phyloP scores from a whole-genome alignment of 441 rosid species.

The Jatropha podagrica region DNA sequence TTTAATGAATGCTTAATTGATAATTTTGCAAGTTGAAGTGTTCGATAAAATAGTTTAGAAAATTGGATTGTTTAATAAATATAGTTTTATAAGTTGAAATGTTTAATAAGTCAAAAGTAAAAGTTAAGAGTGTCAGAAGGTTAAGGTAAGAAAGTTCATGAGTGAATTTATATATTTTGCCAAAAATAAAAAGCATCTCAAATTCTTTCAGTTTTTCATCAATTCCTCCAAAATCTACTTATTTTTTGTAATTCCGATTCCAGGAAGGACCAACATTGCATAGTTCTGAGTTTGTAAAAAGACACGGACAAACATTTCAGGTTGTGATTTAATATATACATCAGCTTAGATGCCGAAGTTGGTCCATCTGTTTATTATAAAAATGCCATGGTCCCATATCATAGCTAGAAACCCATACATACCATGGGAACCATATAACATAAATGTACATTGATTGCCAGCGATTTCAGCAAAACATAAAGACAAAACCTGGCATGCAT shows the following conservation, averaged over 20 bases:
- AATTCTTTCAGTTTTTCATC: background rate
- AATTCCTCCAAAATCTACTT: background rate
- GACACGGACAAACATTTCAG: background rate
- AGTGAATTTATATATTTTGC: too few relatives aligned
- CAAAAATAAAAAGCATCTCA: background rate
- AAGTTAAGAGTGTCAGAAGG: too few relatives aligned
- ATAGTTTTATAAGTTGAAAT: too few relatives aligned
- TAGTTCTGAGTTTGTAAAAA: background rate
- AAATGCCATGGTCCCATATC: background rate
- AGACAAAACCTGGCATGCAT: background rate
- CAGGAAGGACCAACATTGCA: background rate
- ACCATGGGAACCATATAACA: background rate
- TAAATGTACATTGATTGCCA: background rate
- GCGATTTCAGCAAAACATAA: constrained; percentile 1
- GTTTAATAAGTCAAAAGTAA: too few relatives aligned
- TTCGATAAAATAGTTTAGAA: too few relatives aligned
- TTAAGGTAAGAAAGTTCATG: too few relatives aligned
- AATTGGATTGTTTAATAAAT: too few relatives aligned
- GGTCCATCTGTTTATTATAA: background rate
- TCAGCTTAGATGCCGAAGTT: background rate
- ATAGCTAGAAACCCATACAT: background rate
- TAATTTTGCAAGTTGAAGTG: too few relatives aligned
- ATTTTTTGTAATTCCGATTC: background rate
- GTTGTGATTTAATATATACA: background rate
- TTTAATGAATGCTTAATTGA: too few relatives aligned